Percentiles rank a stretch among this genome's conserved stretches.
Evolutionary conservation across 2,329 filamentous ascomycete genomes (phyloP).

Genomic region (Colletotrichum sp.): DNA sequence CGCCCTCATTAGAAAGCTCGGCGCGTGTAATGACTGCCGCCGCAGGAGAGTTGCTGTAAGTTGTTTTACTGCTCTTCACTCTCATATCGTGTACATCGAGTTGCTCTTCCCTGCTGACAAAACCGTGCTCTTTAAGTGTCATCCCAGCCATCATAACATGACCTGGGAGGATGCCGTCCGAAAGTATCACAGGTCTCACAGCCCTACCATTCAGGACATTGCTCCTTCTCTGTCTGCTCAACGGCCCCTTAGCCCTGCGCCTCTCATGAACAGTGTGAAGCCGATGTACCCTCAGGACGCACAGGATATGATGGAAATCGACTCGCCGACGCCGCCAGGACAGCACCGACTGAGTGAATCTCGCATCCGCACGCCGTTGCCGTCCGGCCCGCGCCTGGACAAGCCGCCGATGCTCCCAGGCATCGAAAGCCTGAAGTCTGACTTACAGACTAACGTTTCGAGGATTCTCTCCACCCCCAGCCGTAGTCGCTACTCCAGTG

Average conservation of each 20-base stretch:
- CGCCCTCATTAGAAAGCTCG: constrained; percentile 63
- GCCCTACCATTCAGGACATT: constrained; percentile 56
- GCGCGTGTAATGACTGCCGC: constrained; percentile 61
- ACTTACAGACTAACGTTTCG: constrained; percentile 56
- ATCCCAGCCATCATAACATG: constrained; percentile 65
- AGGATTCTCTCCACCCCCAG: constrained; percentile 54
- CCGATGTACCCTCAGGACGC: constrained; percentile 48
- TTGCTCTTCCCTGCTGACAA: constrained; percentile 19
- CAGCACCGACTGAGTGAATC: constrained; percentile 49
- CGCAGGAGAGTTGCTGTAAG: constrained; percentile 64
- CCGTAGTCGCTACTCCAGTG: constrained; percentile 59
- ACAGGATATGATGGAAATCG: constrained; percentile 66
- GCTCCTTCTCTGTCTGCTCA: constrained; percentile 44
- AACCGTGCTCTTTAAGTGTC: constrained; percentile 47
- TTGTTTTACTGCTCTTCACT: constrained; percentile 19
- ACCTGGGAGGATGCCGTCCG: constrained; percentile 63
- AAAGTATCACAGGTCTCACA: constrained; percentile 59
- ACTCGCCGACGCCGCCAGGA: constrained; percentile 42
- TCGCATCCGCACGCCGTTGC: constrained; percentile 60
- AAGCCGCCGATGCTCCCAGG: constrained; percentile 55
- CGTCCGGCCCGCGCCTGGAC: constrained; percentile 60
- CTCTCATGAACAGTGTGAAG: constrained; percentile 38
- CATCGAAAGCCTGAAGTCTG: constrained; percentile 55
- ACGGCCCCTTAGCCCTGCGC: constrained; percentile 52
- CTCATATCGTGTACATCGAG: neutral